Percentiles rank a stretch among this genome's conserved stretches.
Conservation (phyloP, 805 yeast species). For the Maudiozyma pseudohumilis region DNA sequence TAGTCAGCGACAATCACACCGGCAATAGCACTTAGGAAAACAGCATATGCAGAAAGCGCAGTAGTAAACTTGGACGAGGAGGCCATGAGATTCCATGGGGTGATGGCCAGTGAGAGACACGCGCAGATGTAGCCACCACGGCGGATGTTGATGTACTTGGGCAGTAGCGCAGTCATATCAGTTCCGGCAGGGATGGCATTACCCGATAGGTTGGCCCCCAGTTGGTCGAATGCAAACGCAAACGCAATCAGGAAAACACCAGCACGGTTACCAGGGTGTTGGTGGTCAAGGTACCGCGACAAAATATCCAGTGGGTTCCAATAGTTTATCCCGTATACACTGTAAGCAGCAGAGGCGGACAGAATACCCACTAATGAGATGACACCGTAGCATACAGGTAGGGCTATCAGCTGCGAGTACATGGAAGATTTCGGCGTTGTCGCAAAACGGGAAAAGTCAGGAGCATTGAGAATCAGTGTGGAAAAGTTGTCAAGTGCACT, state of each 20-base stretch:
- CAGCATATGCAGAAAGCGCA: constrained; percentile 70
- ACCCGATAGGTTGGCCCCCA: constrained; percentile 69
- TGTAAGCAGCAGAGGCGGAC: constrained; percentile 68
- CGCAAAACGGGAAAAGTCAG: constrained; percentile 83
- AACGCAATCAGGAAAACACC: constrained; percentile 70
- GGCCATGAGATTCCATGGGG: constrained; percentile 76
- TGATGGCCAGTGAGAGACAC: constrained; percentile 52
- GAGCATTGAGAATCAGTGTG: constrained; percentile 78
- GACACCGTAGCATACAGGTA: constrained; percentile 69
- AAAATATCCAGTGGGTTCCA: constrained; percentile 84
- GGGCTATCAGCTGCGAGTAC: constrained; percentile 52
- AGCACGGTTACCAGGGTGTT: constrained; percentile 51
- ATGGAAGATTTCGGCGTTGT: constrained; percentile 41
- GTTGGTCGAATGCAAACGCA: constrained; percentile 65
- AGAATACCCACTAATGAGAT: constrained; percentile 80
- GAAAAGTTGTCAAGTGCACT: constrained; percentile 79
- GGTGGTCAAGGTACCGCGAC: constrained; percentile 46
- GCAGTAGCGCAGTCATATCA: constrained; percentile 57
- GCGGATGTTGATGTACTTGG: constrained; percentile 58
- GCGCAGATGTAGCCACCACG: constrained; percentile 80
- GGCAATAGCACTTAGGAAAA: constrained; percentile 73
- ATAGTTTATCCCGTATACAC: constrained; percentile 54
- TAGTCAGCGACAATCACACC: constrained; percentile 68
- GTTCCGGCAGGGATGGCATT: constrained; percentile 66
- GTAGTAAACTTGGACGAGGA: constrained; percentile 68